Evolutionary conservation across 192 early-diverging fungal genomes (phyloP), one percentile per base, ranked within the genome.

Genomic region (Anaeromyces robustus): DNA sequence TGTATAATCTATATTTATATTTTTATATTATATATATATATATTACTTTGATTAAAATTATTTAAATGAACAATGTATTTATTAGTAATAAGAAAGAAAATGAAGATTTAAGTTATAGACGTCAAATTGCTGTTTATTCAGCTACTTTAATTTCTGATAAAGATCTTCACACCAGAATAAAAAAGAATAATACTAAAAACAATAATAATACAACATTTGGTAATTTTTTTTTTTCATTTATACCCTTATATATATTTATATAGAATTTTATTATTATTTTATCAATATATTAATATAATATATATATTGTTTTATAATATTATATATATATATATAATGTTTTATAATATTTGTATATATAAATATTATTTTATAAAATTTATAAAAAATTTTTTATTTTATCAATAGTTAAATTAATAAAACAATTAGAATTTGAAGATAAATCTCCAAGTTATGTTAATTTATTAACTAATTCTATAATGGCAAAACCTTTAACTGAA

Each of bases 81-180:
- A 80, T 77, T 31, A 43, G 19, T 79, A 78, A 83, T 31, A 30
- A 59, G 29, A 52, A 5, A 1, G 22, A 52, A 6, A 19, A 22
- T 52, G 43, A 52, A 52, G 19, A 52, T 22, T 52, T 52, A 52
- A 52, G 19, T 22, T 52, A 14, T 6, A 52, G 43, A 52, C 90
- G 94, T 31, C 96, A 96, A 82, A 97, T 96, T 0, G 93, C 96
- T 85, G 91, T 98, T 59, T 98, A 95, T 82, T 97, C 97, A 14
- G 97, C 97, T 13, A 98, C 97, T 7, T 83, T 98, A 52, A 39
- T 85, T 52, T 52, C 43, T 4, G 43, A 52, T 52, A 52, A 52
- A 52, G 43, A 52, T 22, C 43, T 52, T 52, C 43, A 52, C 43
- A 22, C 19, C 19, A 52, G 43, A 52, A 52, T 52, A 52, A 52